Evolutionary conservation across 1,139 yeast species (phyloP).

Genomic region (Geotrichum klebahnii): DNA sequence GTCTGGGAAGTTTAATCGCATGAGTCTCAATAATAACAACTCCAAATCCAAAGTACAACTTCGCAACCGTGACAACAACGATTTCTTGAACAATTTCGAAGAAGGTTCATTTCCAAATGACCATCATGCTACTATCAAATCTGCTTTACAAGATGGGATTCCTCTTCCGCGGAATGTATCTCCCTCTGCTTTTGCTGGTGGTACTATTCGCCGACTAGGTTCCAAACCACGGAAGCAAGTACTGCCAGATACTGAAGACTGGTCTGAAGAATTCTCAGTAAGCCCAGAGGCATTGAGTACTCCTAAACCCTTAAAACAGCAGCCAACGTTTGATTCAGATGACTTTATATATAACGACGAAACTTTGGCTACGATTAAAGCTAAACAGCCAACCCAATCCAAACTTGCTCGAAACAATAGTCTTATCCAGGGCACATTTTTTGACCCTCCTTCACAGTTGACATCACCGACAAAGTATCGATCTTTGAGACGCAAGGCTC

Average conservation of each 20-base stretch:
- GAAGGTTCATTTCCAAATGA: neutral
- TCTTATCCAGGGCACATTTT: conserved; percentile 20
- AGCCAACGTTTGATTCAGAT: too few species aligned
- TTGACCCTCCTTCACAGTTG: conserved; percentile 19
- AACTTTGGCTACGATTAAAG: conserved; percentile 7
- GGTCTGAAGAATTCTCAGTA: neutral
- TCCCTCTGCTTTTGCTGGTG: conserved; percentile 3
- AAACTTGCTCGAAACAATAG: conserved; percentile 11
- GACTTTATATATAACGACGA: neutral
- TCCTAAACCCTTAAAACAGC: too few species aligned
- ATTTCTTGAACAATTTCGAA: conserved; percentile 5
- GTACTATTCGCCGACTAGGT: conserved; percentile 6
- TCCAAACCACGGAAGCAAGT: neutral
- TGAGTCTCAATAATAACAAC: conserved; percentile 2
- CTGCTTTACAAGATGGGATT: neutral
- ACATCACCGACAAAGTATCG: conserved; percentile 6
- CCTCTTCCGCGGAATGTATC: neutral
- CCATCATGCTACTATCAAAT: neutral
- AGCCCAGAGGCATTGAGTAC: too few species aligned
- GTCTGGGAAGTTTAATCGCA: neutral
- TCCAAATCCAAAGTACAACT: too few species aligned
- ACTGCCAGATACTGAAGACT: neutral
- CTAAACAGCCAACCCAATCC: conserved; percentile 7
- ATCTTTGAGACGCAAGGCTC: neutral
- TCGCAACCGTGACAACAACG: too few species aligned